These are phyloP conservation scores for Collybiopsis confluens DNA, from an alignment of 768 basidiomycete genomes.

Conservation along the genomic window DNA sequence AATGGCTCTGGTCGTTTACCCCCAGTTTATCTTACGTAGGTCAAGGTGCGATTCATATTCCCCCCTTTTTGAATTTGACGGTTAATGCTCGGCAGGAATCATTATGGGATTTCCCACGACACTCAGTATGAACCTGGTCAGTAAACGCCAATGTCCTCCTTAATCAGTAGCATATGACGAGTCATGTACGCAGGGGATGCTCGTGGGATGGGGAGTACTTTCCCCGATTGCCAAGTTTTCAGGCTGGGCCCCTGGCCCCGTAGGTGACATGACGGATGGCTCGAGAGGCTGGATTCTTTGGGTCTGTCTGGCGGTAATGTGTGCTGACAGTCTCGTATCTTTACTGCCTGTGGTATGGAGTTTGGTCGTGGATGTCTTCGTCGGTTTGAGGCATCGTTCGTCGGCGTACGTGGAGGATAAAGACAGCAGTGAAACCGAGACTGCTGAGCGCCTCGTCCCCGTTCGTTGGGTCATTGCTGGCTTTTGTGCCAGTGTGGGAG, in stretches of 20 bases:
- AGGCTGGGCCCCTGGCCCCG: conserved; percentile 94
- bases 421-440: conserved; percentile 68
- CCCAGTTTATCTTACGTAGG: conserved; percentile 91
- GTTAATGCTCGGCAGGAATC: conserved; percentile 46
- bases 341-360: conserved; percentile 71
- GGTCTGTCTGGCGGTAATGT: conserved; percentile 94
- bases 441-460: conserved; percentile 77
- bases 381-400: conserved; percentile 22
- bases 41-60: conserved; percentile 51
- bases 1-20: conserved; percentile 93
- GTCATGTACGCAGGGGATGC: conserved; percentile 65
- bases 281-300: conserved; percentile 98
- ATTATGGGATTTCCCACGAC: conserved; percentile 98
- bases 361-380: conserved; percentile 33
- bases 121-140: conserved; percentile 84
- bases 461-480: conserved; percentile 73
- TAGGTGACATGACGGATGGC: conserved; percentile 81
- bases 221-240: conserved; percentile 77
- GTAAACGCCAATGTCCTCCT: conserved; percentile 13
- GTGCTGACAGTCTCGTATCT: conserved; percentile 83
- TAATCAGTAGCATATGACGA: not conserved
- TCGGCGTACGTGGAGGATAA: conserved; percentile 16
- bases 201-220: conserved; percentile 94
- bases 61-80: not conserved
- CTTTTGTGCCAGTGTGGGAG: conserved; percentile 49